Base-by-base conservation (phyloP, 148 eudicot species). In the Persicaria tinctoria region DNA sequence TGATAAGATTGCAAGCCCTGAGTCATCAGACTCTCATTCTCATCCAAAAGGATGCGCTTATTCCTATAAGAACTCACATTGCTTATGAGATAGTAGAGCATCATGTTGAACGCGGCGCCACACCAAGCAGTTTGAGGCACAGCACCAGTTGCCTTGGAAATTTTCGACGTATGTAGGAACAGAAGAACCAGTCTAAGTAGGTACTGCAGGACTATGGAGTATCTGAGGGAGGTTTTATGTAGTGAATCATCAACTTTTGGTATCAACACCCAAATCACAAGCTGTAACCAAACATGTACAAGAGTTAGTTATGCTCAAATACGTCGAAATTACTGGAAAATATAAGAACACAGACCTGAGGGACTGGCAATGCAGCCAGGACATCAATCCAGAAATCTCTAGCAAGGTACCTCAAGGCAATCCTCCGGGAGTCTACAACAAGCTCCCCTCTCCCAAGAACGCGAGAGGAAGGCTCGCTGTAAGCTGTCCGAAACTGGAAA, bases 31-130 rank as follows among this genome's bases (percentile, higher is more conserved):
- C 27, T 23, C 1, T 23, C 1, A 23, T 23, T 23, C 27, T 23
- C 27, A 23, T 23, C 27, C 27, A 23, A 23, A 23, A 23, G 27
- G 27, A 23, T 23, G 27, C 27, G 1, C 27, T 23, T 23, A 23
- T 81, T 50, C 59, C 91, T 86, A 18, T 23, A 90, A 4, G 87
- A 77, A 76, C 82, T 76, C 78, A 85, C 90, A 83, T 87, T 86
- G 72, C 88, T 83, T 32, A 87, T 87, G 62, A 87, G 62, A 86
- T 81, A 81, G 68, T 63, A 87, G 17, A 87, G 85, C 71, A 82
- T 51, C 1, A 87, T 81, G 75, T 87, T 81, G 64, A 75, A 87
- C 53, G 86, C 86, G 14, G 88, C 88, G 20, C 90, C 87, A 9
- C 80, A 76, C 90, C 86, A 87, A 10, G 86, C 83, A 7, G 78